Conservation (phyloP, 441 rosid genomes). For the Corymbia calophylla region DNA sequence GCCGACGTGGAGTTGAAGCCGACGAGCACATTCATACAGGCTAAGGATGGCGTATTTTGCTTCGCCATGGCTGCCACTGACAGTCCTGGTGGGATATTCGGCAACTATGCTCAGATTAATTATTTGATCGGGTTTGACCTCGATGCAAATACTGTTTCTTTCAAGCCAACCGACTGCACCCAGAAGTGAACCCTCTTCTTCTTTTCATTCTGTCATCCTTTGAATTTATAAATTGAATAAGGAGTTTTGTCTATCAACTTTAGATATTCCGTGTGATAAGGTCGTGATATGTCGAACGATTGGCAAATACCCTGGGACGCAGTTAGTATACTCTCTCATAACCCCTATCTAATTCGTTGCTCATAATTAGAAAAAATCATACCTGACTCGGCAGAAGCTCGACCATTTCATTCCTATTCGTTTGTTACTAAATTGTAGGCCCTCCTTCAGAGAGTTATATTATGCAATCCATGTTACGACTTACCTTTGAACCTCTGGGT, state of each 20-base stretch:
- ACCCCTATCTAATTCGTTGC: not conserved
- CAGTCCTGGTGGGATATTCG: slow-evolving; percentile 22
- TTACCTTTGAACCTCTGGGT: not conserved
- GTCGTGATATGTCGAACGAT: not conserved
- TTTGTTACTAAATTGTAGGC: not conserved
- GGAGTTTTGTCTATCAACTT: not conserved
- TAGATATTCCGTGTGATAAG: not conserved
- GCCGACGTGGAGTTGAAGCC: slow-evolving; percentile 21
- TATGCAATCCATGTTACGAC: not conserved
- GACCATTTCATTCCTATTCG: not conserved
- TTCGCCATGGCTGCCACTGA: slow-evolving; percentile 35
- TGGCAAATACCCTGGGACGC: not conserved
- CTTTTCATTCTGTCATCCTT: not conserved
- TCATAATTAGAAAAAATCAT: not conserved
- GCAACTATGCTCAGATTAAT: slow-evolving; percentile 51
- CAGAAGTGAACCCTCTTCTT: not conserved
- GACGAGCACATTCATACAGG: slow-evolving; percentile 26
- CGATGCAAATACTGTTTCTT: slow-evolving; percentile 29
- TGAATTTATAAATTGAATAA: not conserved
- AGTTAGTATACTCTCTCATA: not conserved
- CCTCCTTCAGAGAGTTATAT: not conserved
- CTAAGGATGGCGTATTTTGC: slow-evolving; percentile 36
- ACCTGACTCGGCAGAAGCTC: not conserved
- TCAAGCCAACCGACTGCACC: slow-evolving; percentile 45
- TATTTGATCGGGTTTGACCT: slow-evolving; percentile 51